Conservation (phyloP, 2,329 filamentous ascomycete genomes). For the Pyrenochaeta sp. region DNA sequence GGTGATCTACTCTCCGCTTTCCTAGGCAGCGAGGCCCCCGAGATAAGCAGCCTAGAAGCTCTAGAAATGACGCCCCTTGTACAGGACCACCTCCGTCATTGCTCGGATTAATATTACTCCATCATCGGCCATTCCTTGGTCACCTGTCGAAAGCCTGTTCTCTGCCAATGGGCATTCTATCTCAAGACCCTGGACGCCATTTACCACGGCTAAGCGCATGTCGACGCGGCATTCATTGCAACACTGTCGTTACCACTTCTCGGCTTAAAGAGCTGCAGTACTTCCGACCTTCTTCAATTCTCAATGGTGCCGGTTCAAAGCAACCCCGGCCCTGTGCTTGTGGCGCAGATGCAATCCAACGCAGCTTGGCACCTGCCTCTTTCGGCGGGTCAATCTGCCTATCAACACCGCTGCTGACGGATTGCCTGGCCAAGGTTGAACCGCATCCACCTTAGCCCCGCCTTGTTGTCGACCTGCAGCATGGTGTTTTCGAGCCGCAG, state of each 20-base stretch:
- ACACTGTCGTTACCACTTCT: neutral
- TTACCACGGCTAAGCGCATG: neutral
- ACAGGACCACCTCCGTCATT: neutral
- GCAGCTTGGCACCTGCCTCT: slow-evolving; percentile 34
- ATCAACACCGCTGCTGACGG: slow-evolving; percentile 9
- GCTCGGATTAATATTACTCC: neutral
- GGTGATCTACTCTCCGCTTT: slow-evolving; percentile 7
- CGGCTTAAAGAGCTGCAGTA: slow-evolving; percentile 7
- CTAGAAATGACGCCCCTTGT: neutral
- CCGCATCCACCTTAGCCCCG: slow-evolving; percentile 9
- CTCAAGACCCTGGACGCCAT: neutral
- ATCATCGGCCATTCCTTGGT: neutral
- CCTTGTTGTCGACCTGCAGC: slow-evolving; percentile 11
- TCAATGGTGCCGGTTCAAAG: slow-evolving; percentile 7
- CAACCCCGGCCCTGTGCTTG: slow-evolving; percentile 5
- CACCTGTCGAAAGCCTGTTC: neutral
- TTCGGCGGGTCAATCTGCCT: slow-evolving; percentile 18
- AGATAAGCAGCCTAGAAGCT: slow-evolving; percentile 11
- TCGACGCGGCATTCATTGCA: neutral
- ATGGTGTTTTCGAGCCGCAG: slow-evolving; percentile 16
- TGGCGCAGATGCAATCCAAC: slow-evolving; percentile 15
- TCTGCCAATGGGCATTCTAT: neutral
- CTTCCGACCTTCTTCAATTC: slow-evolving; percentile 3
- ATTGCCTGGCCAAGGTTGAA: slow-evolving; percentile 5
- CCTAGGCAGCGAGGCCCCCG: neutral